Evolutionary conservation across 108 stramenopile genomes (phyloP).

Genomic region (Nannochloropsis salina): DNA sequence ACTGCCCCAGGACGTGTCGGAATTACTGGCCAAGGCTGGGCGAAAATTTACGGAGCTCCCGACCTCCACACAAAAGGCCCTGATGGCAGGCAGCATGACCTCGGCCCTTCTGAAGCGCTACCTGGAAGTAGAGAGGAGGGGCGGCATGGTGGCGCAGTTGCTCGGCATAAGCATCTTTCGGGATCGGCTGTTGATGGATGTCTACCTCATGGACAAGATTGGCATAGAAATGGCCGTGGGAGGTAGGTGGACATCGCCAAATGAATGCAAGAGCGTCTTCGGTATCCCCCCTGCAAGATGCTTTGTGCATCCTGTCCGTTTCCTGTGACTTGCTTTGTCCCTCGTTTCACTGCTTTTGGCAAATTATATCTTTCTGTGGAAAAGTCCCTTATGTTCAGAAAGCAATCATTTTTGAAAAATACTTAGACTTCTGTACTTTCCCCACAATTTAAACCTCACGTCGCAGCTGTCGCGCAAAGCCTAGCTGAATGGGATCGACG

Average conservation of each 20-base stretch:
- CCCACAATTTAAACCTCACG: background rate
- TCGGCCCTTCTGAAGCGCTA: background rate
- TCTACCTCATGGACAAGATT: background rate
- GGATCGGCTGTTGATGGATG: background rate
- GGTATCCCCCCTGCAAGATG: too few relatives aligned
- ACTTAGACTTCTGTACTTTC: too few relatives aligned
- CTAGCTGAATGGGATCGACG: background rate
- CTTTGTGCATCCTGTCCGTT: too few relatives aligned
- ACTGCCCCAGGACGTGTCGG: constrained; percentile 15
- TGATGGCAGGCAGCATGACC: background rate
- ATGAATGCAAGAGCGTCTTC: too few relatives aligned
- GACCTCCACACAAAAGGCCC: background rate
- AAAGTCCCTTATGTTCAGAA: too few relatives aligned
- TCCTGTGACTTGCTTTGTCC: too few relatives aligned
- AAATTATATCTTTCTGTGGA: too few relatives aligned
- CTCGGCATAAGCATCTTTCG: constrained; percentile 17
- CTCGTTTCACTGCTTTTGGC: too few relatives aligned
- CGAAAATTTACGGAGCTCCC: background rate
- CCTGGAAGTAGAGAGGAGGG: background rate
- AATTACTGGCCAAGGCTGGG: background rate
- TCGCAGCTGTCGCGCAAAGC: background rate
- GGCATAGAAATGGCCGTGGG: background rate
- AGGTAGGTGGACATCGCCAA: background rate
- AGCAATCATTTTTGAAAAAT: too few relatives aligned
- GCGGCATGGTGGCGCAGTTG: background rate